Evolutionary conservation across 73 alveolate genomes (phyloP).

Genomic region (Tetrahymena borealis): DNA sequence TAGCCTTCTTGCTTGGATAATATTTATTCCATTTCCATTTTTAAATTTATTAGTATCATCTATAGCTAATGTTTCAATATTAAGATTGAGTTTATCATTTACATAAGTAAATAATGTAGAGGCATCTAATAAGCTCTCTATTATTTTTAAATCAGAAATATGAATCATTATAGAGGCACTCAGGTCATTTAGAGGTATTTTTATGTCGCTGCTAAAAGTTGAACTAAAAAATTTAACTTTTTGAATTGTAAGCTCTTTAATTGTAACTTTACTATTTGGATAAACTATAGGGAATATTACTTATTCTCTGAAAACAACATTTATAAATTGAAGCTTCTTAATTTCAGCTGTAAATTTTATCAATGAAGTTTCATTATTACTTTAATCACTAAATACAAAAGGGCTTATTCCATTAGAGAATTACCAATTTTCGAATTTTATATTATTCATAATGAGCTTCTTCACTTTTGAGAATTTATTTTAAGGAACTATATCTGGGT

Average conservation of each 20-base stretch:
- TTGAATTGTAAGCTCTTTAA: not conserved
- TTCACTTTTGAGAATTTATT: not conserved
- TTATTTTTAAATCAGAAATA: not conserved
- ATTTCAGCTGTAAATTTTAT: not conserved
- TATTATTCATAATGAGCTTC: not conserved
- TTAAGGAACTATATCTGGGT: not conserved
- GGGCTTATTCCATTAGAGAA: not conserved
- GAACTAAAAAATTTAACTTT: not conserved
- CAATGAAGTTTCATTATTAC: not conserved
- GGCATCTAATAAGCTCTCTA: not conserved
- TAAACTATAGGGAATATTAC: not conserved
- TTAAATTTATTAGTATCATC: not conserved
- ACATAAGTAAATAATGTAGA: not conserved
- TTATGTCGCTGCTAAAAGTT: not conserved
- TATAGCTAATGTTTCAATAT: not conserved
- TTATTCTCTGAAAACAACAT: not conserved
- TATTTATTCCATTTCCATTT: not conserved
- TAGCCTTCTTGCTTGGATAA: not conserved
- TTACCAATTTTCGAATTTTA: not conserved
- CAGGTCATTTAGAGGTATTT: not conserved
- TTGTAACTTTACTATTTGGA: not conserved
- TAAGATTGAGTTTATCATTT: not conserved
- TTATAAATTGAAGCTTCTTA: not conserved
- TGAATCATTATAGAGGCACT: not conserved
- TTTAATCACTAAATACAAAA: not conserved